Conservation (phyloP, 2,329 filamentous ascomycete species). For the Phoma herbarum region DNA sequence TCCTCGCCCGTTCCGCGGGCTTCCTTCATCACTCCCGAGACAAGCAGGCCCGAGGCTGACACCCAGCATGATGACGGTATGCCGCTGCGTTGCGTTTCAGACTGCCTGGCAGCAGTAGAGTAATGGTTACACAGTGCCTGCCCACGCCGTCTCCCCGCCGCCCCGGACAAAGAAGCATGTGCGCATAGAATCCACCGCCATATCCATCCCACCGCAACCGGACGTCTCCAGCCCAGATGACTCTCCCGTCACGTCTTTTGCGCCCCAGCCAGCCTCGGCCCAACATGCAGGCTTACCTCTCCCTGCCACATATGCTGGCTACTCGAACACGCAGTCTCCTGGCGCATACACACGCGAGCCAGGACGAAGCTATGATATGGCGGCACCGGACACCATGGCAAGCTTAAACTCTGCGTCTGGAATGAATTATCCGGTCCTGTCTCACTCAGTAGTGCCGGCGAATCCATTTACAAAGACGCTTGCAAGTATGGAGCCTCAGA, state of each 20-base stretch:
- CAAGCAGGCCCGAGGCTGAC: slow-evolving; percentile 35
- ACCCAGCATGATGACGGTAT: slow-evolving; percentile 45
- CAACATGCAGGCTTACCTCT: slow-evolving; percentile 31
- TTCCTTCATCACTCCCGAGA: slow-evolving; percentile 36
- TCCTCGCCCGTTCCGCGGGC: slow-evolving; percentile 35
- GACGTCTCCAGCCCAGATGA: slow-evolving; percentile 35
- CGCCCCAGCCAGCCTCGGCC: slow-evolving; percentile 25
- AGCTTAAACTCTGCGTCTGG: slow-evolving; percentile 35
- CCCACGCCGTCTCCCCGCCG: slow-evolving; percentile 32
- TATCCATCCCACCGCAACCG: slow-evolving; percentile 48
- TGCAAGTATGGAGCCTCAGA: slow-evolving; percentile 47
- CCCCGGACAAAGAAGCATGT: slow-evolving; percentile 67
- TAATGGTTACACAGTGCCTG: slow-evolving; percentile 48
- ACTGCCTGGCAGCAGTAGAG: slow-evolving; percentile 37
- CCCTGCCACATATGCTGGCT: slow-evolving; percentile 28
- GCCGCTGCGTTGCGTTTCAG: slow-evolving; percentile 35
- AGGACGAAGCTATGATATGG: slow-evolving; percentile 38
- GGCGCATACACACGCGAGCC: slow-evolving; percentile 25
- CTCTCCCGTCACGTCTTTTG: slow-evolving; percentile 27
- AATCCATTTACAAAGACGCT: slow-evolving; percentile 53
- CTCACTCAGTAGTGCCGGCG: slow-evolving; percentile 35
- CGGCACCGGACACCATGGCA: slow-evolving; percentile 33
- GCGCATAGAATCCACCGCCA: slow-evolving; percentile 58
- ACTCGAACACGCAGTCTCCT: slow-evolving; percentile 29
- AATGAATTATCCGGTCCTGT: slow-evolving; percentile 23